These are phyloP conservation scores for Coleophoma cylindrospora DNA, from an alignment of 2,329 filamentous ascomycete species.

Conservation along the genomic window DNA sequence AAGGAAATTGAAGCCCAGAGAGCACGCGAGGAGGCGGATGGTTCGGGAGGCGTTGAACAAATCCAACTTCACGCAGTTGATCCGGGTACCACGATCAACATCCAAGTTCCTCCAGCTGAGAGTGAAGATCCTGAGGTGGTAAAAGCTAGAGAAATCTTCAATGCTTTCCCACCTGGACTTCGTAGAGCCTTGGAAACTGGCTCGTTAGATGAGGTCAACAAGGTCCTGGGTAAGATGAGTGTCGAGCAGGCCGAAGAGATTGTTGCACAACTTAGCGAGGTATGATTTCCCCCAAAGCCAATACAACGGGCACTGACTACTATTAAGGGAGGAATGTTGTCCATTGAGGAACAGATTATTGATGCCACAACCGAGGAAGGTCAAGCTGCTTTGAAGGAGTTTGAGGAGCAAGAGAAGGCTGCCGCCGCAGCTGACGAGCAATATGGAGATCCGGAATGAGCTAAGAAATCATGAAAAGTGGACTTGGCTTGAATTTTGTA, in stretches of 20 bases:
- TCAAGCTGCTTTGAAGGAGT: conserved; percentile 68
- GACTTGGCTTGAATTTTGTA: too few species aligned
- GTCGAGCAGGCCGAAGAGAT: conserved; percentile 84
- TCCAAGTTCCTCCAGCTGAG: conserved; percentile 67
- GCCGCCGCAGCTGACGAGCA: conserved; percentile 9
- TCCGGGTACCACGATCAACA: conserved; percentile 86
- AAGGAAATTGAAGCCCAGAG: conserved; percentile 39
- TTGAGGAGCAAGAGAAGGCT: conserved; percentile 53
- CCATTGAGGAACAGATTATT: conserved; percentile 87
- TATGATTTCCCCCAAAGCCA: conserved; percentile 27
- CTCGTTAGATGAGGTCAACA: conserved; percentile 83
- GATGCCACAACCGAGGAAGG: conserved; percentile 91
- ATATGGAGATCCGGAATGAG: not conserved
- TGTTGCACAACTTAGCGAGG: conserved; percentile 72
- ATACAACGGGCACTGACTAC: not conserved
- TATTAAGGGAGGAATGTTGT: conserved; percentile 74
- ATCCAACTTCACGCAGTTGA: conserved; percentile 97
- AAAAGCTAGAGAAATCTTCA: conserved; percentile 69
- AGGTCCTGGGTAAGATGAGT: conserved; percentile 82
- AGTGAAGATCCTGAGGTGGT: conserved; percentile 62
- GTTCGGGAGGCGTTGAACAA: conserved; percentile 73
- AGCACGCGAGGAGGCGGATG: conserved; percentile 49
- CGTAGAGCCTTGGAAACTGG: conserved; percentile 80
- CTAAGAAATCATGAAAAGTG: too few species aligned
- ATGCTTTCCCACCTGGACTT: conserved; percentile 76